These are phyloP conservation scores for Yamadazyma phyllophila DNA, from an alignment of 805 yeast genomes.

Conservation along the genomic window DNA sequence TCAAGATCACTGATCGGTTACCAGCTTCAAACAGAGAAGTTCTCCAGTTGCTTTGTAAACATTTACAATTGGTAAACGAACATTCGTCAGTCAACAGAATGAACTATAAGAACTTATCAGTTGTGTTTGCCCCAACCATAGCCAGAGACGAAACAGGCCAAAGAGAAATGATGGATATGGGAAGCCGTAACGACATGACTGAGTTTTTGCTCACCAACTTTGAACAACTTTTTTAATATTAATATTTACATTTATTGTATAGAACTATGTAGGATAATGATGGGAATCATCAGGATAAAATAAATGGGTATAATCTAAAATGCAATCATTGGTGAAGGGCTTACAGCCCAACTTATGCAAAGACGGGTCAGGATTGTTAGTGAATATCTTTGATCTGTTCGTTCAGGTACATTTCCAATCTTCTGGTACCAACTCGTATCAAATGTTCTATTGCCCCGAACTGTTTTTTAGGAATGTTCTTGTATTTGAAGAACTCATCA, in stretches of 20 bases:
- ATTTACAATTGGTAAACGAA: slow-evolving; percentile 58
- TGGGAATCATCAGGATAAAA: not conserved
- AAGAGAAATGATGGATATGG: slow-evolving; percentile 82
- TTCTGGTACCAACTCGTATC: slow-evolving; percentile 68
- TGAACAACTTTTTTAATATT: slow-evolving; percentile 8
- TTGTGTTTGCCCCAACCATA: slow-evolving; percentile 93
- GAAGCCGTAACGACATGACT: slow-evolving; percentile 70
- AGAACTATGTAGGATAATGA: not conserved
- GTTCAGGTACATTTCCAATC: slow-evolving; percentile 68
- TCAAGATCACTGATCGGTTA: slow-evolving; percentile 45
- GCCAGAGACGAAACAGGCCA: slow-evolving; percentile 77
- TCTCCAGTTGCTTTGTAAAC: slow-evolving; percentile 56
- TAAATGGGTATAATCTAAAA: not conserved
- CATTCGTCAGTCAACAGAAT: slow-evolving; percentile 64
- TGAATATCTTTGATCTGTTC: slow-evolving; percentile 69
- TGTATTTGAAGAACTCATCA: slow-evolving; percentile 61
- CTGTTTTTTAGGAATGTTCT: slow-evolving; percentile 65
- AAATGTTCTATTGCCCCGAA: slow-evolving; percentile 85
- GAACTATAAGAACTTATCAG: slow-evolving; percentile 79
- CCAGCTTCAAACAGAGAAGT: slow-evolving; percentile 69
- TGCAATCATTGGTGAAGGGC: too few relatives aligned
- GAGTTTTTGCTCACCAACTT: slow-evolving; percentile 64
- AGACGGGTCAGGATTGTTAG: slow-evolving; percentile 2
- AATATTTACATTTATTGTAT: slow-evolving; percentile 1
- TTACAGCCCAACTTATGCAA: not conserved